Evolutionary conservation across 2,329 filamentous ascomycete species (phyloP).

Genomic region (Teratosphaeria epicoccoides): DNA sequence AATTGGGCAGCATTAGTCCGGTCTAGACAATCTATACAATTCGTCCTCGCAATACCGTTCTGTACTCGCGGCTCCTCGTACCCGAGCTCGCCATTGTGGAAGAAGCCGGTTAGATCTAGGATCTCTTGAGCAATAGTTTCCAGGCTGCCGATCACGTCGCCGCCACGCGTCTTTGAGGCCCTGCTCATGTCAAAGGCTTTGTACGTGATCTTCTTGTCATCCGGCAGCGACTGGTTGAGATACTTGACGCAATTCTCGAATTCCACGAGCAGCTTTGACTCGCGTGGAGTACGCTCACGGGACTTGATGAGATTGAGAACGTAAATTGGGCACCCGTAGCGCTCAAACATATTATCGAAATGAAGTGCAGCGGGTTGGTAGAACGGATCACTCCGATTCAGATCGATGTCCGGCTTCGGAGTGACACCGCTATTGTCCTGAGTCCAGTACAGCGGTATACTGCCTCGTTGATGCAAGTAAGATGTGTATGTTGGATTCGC

Average conservation of each 20-base stretch:
- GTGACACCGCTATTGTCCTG: constrained; percentile 92
- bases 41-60: constrained; percentile 87
- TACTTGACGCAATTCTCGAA: constrained; percentile 83
- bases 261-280: constrained; percentile 80
- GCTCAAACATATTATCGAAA: constrained; percentile 86
- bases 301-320: constrained; percentile 81
- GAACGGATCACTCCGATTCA: constrained; percentile 93
- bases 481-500: constrained; percentile 88
- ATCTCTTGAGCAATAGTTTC: constrained; percentile 85
- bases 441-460: constrained; percentile 94
- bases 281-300: constrained; percentile 75
- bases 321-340: constrained; percentile 87
- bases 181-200: constrained; percentile 98
- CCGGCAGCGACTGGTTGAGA: constrained; percentile 84
- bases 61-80: constrained; percentile 61
- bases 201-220: constrained; percentile 77
- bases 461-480: constrained; percentile 91
- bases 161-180: constrained; percentile 78
- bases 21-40: constrained; percentile 96
- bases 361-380: constrained; percentile 87
- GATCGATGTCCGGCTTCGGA: constrained; percentile 89
- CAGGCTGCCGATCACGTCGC: constrained; percentile 87
- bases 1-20: constrained; percentile 97
- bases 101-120: constrained; percentile 77
- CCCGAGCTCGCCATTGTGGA: constrained; percentile 74